Base-by-base conservation (phyloP, 2,329 filamentous ascomycete genomes). In the Helicocarpus griseus region DNA sequence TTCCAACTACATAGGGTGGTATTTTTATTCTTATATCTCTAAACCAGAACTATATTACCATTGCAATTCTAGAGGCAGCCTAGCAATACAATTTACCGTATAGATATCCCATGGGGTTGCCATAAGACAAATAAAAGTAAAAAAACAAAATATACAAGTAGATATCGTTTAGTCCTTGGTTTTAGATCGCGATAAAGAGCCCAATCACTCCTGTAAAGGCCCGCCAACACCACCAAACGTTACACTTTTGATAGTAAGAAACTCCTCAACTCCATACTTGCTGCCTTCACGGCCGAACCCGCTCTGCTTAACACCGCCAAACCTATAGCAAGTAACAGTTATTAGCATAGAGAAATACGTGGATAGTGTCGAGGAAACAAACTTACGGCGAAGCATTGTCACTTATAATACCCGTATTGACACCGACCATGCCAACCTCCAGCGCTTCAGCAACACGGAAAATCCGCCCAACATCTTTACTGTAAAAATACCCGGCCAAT, bases 401-500 rank as follows among this genome's bases (percentile, higher is more conserved):
- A 58, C 75, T 77, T 48, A 79, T 78, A 50, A 79, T 54, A 1
- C 87, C 87, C 0, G 86, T 89, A 69, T 91, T 91, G 54, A 90
- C 81, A 57, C 73, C 73, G 55, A 76, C 69, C 73, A 76, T 76
- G 36, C 73, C 73, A 31, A 74, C 70, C 55, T 76, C 73, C 50
- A 76, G 57, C 5, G 78, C 77, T 61, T 83, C 80, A 0, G 80
- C 79, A 40, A 83, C 74, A 40, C 80, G 70, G 67, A 81, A 83
- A 52, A 77, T 73, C 26, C 81, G 69, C 58, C 77, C 74, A 4
- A 83, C 62, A 57, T 83, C 79, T 43, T 69, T 73, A 56, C 77
- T 89, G 76, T 88, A 97, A 74, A 98, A 95, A 73, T 97, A 97
- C 0, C 88, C 91, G 0, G 91, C 93, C 33, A 98, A 77, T 1